These are phyloP conservation scores for Pleurotus salmoneostramineus DNA, from an alignment of 768 basidiomycete species.

Conservation along the genomic window DNA sequence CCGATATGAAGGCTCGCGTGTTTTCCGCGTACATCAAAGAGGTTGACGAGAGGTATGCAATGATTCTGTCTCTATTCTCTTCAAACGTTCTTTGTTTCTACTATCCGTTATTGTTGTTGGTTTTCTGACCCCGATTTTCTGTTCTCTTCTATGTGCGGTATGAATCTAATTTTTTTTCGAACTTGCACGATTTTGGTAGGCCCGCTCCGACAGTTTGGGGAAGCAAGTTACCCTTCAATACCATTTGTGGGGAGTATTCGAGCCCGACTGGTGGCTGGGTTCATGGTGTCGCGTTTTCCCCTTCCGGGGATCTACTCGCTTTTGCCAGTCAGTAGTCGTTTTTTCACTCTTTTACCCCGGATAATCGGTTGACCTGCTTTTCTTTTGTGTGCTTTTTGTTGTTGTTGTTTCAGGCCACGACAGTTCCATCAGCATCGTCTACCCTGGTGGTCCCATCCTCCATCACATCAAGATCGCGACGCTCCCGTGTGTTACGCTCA, in stretches of 20 bases:
- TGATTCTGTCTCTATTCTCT: background rate
- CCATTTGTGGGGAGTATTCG: slow-evolving; percentile 90
- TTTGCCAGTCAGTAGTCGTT: slow-evolving; percentile 74
- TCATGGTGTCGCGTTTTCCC: slow-evolving; percentile 93
- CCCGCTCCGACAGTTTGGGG: slow-evolving; percentile 93
- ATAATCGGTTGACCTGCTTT: background rate
- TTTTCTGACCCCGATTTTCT: no score
- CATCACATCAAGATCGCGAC: slow-evolving; percentile 73
- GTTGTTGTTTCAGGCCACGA: slow-evolving; percentile 83
- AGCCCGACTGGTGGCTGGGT: slow-evolving; percentile 96
- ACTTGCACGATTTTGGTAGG: slow-evolving; percentile 31
- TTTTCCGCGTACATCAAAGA: slow-evolving; percentile 99
- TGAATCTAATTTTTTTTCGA: no score
- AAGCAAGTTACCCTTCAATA: slow-evolving; percentile 97
- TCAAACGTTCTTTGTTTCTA: no score
- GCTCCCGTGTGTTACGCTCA: slow-evolving; percentile 79
- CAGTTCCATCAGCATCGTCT: slow-evolving; percentile 89
- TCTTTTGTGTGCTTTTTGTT: background rate
- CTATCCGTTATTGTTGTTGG: no score
- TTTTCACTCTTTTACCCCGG: background rate
- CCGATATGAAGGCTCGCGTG: slow-evolving; percentile 96
- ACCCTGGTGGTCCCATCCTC: slow-evolving; percentile 74
- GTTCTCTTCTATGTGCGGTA: no score
- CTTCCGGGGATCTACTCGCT: slow-evolving; percentile 90
- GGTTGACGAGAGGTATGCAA: slow-evolving; percentile 79